A percentile compares a stretch with the other conserved stretches of the same genome.
Evolutionary conservation across 805 yeast species (phyloP).

Genomic region (Candida suzukii): DNA sequence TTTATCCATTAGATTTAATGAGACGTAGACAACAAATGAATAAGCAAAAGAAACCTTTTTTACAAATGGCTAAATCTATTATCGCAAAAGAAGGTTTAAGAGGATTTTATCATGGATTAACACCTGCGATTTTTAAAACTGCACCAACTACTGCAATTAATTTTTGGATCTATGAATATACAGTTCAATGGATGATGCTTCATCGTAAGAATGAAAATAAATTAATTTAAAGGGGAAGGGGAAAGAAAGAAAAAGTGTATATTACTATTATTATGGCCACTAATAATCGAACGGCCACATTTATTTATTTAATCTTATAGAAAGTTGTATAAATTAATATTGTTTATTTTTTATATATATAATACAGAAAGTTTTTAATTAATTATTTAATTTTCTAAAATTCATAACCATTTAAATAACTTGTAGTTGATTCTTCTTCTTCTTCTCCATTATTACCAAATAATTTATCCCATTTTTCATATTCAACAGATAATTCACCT

Average conservation of each 20-base stretch:
- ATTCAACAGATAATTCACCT: conserved; percentile 73
- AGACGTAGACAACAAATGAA: conserved; percentile 70
- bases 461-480: conserved; percentile 42
- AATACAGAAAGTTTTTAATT: not conserved
- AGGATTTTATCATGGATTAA: conserved; percentile 72
- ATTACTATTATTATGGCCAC: too few species aligned
- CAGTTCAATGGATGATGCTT: conserved; percentile 16
- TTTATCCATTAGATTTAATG: conserved; percentile 83
- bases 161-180: conserved; percentile 26
- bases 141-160: conserved; percentile 61
- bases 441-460: conserved; percentile 18
- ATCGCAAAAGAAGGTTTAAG: conserved; percentile 48
- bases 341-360: not conserved
- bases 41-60: conserved; percentile 13
- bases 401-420: not conserved
- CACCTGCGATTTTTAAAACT: conserved; percentile 64
- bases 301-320: too few species aligned
- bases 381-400: not conserved
- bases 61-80: conserved; percentile 30
- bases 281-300: too few species aligned
- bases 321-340: too few species aligned
- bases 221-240: too few species aligned
- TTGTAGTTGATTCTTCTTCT: conserved; percentile 6
- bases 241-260: too few species aligned
- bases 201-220: too few species aligned